A percentile compares a stretch with the other conserved stretches of the same genome.
phyloP scores from a whole-genome alignment of 1,284 basidiomycete genomes.

The Microbotryomycetes sp. region DNA sequence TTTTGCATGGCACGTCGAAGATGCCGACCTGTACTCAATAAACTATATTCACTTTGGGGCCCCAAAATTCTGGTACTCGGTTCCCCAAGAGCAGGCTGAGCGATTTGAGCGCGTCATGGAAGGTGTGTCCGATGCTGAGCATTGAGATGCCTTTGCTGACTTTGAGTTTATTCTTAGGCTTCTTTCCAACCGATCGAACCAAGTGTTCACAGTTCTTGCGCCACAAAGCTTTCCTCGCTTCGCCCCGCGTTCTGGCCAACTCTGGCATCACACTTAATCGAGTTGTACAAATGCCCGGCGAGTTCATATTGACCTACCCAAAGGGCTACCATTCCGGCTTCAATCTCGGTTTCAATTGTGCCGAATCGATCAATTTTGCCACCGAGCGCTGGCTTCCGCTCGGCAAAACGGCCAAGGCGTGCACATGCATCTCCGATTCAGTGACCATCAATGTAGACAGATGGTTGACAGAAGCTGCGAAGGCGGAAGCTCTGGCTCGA shows the following conservation, averaged over 20 bases:
- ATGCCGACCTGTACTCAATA: conserved; percentile 84
- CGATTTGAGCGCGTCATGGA: conserved; percentile 75
- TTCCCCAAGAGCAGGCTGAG: conserved; percentile 74
- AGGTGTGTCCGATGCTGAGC: conserved; percentile 49
- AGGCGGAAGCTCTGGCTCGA: conserved; percentile 19
- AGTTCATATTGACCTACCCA: conserved; percentile 95
- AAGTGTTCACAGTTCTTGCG: conserved; percentile 88
- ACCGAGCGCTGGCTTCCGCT: conserved; percentile 86
- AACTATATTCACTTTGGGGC: conserved; percentile 99
- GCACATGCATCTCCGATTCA: conserved; percentile 73
- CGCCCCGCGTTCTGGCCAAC: conserved; percentile 71
- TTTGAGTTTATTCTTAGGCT: conserved; percentile 48
- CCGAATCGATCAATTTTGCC: conserved; percentile 96
- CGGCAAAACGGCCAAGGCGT: conserved; percentile 71
- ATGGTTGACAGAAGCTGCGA: conserved; percentile 35
- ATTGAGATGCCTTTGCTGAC: too few species aligned
- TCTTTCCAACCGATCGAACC: conserved; percentile 76
- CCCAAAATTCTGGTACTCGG: conserved; percentile 91
- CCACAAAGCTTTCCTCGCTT: conserved; percentile 93
- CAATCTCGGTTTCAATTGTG: conserved; percentile 95
- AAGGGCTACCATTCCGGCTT: conserved; percentile 58
- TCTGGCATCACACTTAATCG: conserved; percentile 77
- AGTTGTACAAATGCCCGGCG: conserved; percentile 80
- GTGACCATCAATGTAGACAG: conserved; percentile 87
- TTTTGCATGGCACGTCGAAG: conserved; percentile 98